Evolutionary conservation across 352 stramenopile genomes (phyloP), one percentile per base, ranked within the genome.

Genomic region (Phytophthora quininea): DNA sequence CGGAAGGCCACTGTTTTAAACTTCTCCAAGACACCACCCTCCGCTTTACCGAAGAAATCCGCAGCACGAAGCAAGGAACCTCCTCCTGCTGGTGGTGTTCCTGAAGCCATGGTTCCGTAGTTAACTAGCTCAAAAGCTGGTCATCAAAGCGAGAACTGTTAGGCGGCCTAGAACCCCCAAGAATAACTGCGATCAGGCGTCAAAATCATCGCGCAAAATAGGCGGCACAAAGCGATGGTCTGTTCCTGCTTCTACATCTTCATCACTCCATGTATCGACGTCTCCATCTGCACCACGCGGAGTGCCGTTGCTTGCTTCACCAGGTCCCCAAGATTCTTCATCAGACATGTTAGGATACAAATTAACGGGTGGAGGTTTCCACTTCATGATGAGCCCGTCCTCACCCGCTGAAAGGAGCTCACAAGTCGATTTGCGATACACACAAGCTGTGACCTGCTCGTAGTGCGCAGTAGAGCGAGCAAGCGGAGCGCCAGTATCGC

Each of bases 321-420:
- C 30, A 10, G 3, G 15, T 54, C 56, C 52, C 12, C 53, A 57
- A 51, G 19, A 56, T 15, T 50, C 30, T 7, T 80, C 54, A 10
- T 64, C 45, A 3, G 49, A 9, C 12, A 58, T 43, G 29, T 56
- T 52, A 24, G 69, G 58, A 54, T 79, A 70, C 2, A 86, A 66
- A 19, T 75, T 54, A 3, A 80, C 58, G 3, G 64, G 48, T 6
- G 63, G 57, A 0, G 82, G 74, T 15, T 65, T 85, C 86, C 86
- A 93, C 58, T 82, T 83, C 78, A 89, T 88, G 57, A 93, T 90
- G 19, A 92, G 61, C 2, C 84, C 86, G 57, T 92, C 83, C 61
- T 83, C 71, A 3, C 80, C 84, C 38, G 77, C 74, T 3, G 81
- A 90, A 40, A 80, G 89, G 1, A 93, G 57, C 49, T 93, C 83